These are phyloP conservation scores for Hypoxylon rickii DNA, from an alignment of 495 filamentous ascomycete genomes.

Conservation along the genomic window DNA sequence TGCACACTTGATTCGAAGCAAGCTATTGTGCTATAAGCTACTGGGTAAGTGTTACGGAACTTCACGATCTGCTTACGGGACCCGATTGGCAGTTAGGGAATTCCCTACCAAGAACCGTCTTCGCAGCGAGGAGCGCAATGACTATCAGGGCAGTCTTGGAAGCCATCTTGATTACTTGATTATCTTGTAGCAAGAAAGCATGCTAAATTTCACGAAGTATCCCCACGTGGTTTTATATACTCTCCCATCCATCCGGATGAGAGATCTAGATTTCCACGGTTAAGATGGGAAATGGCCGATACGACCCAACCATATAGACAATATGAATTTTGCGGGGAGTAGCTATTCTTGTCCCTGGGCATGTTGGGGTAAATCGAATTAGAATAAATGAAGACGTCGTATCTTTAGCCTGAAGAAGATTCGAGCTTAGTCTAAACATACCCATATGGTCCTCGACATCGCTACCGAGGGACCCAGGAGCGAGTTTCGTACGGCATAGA, in stretches of 20 bases:
- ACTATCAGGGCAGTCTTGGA: not conserved
- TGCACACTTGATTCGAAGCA: slow-evolving; percentile 49
- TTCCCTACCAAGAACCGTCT: slow-evolving; percentile 13
- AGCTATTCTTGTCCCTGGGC: slow-evolving; percentile 7
- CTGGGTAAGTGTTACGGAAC: not conserved
- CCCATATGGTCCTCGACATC: not conserved
- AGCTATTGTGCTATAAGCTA: slow-evolving; percentile 22
- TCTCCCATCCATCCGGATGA: not conserved
- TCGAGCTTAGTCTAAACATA: not conserved
- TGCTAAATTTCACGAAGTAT: not conserved
- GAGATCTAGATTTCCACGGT: slow-evolving; percentile 20
- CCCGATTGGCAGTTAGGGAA: slow-evolving; percentile 32
- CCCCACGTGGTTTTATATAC: slow-evolving; percentile 16
- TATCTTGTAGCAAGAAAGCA: not conserved
- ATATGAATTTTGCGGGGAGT: slow-evolving; percentile 23
- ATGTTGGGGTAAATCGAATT: slow-evolving; percentile 1
- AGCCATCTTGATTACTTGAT: slow-evolving; percentile 4
- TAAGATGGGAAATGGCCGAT: slow-evolving; percentile 27
- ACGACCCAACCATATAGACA: slow-evolving; percentile 14
- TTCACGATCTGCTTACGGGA: slow-evolving; percentile 11
- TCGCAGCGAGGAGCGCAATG: slow-evolving; percentile 11
- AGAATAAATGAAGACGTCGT: not conserved
- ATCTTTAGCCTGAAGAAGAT: slow-evolving; percentile 22
- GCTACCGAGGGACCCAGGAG: no score
- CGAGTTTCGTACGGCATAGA: no score